Conservation (phyloP, 2,329 filamentous ascomycete genomes). For the Colletotrichum aenigma region DNA sequence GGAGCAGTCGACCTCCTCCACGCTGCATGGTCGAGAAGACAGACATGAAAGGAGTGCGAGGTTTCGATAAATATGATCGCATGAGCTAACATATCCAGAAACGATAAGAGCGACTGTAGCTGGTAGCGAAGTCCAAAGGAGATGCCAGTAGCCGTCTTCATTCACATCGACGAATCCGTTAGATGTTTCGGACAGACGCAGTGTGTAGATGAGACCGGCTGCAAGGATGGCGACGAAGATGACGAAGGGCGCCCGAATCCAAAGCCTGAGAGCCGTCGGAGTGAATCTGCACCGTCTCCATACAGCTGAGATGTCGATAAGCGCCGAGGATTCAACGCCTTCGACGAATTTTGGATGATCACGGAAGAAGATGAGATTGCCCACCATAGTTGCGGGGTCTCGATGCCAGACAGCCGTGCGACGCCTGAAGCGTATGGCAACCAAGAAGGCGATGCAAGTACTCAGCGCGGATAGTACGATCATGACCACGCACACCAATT, state of each 20-base stretch:
- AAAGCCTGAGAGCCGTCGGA: background rate
- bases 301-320: background rate
- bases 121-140: constrained; percentile 7
- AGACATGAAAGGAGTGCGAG: background rate
- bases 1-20: background rate
- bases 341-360: background rate
- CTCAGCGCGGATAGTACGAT: background rate
- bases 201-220: background rate
- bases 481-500: background rate
- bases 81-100: background rate
- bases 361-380: background rate
- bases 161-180: background rate
- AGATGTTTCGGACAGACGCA: background rate
- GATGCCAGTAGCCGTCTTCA: background rate
- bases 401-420: background rate
- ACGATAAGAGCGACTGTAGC: background rate
- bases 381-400: background rate
- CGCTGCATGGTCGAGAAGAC: background rate
- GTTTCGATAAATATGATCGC: background rate
- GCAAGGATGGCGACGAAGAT: background rate
- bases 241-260: background rate
- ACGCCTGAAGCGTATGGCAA: background rate
- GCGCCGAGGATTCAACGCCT: background rate
- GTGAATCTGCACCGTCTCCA: background rate
- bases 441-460: background rate